phyloP scores from a whole-genome alignment of 805 yeast species.

The Candida patagonica region DNA sequence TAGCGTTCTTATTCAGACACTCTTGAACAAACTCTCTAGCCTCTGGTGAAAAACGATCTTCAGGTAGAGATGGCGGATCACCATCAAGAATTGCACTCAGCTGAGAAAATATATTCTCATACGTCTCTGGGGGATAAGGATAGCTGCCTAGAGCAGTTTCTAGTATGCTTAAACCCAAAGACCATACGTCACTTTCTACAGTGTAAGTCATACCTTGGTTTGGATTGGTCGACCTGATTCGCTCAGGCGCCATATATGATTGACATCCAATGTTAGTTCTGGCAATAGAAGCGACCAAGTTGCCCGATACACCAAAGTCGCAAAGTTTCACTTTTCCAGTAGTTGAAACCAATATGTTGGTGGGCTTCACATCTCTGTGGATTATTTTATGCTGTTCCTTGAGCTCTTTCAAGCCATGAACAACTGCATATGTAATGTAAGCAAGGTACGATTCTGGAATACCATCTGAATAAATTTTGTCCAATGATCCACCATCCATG shows the following conservation, averaged over 20 bases:
- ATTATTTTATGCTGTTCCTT: slow-evolving; percentile 89
- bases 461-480: slow-evolving; percentile 72
- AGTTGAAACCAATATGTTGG: slow-evolving; percentile 77
- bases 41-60: slow-evolving; percentile 51
- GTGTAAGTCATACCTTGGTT: slow-evolving; percentile 42
- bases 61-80: slow-evolving; percentile 73
- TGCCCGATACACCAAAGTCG: slow-evolving; percentile 95
- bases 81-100: slow-evolving; percentile 95
- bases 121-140: slow-evolving; percentile 96
- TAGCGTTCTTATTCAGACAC: slow-evolving; percentile 67
- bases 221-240: slow-evolving; percentile 52
- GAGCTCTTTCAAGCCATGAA: slow-evolving; percentile 69
- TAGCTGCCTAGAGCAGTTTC: slow-evolving; percentile 87
- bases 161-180: slow-evolving; percentile 79
- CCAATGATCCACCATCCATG: slow-evolving; percentile 95
- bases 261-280: slow-evolving; percentile 96
- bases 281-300: slow-evolving; percentile 88
- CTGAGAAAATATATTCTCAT: slow-evolving; percentile 82
- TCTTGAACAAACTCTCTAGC: slow-evolving; percentile 75
- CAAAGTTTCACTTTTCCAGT: slow-evolving; percentile 84
- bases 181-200: slow-evolving; percentile 94
- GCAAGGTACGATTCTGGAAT: slow-evolving; percentile 75
- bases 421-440: slow-evolving; percentile 67
- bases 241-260: slow-evolving; percentile 97
- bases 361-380: slow-evolving; percentile 95